A percentile compares a stretch with the other conserved stretches of the same genome.
Evolutionary conservation across 805 yeast species (phyloP).

Genomic region (Clavispora phyllophila): DNA sequence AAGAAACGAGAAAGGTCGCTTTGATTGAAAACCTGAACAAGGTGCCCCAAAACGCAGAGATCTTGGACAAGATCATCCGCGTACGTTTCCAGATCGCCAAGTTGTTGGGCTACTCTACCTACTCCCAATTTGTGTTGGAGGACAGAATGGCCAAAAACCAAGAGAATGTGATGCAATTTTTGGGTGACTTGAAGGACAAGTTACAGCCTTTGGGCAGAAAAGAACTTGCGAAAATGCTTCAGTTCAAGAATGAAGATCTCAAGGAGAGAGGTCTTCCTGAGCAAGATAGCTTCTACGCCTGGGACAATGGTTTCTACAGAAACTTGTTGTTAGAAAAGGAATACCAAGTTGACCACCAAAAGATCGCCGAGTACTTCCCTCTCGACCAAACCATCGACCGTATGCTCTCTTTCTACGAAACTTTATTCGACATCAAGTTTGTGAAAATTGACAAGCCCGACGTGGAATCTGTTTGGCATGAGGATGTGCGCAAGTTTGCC

Average conservation of each 20-base stretch:
- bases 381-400: conserved; percentile 58
- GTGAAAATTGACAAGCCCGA: conserved; percentile 40
- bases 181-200: conserved; percentile 56
- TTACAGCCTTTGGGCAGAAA: conserved; percentile 54
- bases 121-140: conserved; percentile 67
- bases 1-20: conserved; percentile 63
- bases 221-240: conserved; percentile 46
- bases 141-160: conserved; percentile 77
- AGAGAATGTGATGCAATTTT: conserved; percentile 53
- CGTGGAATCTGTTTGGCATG: conserved; percentile 61
- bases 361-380: conserved; percentile 76
- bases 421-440: conserved; percentile 64
- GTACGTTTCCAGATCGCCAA: conserved; percentile 60
- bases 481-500: conserved; percentile 68
- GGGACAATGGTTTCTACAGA: conserved; percentile 73
- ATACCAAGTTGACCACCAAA: conserved; percentile 65
- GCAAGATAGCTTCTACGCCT: conserved; percentile 44
- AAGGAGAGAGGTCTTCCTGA: conserved; percentile 37
- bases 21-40: conserved; percentile 66
- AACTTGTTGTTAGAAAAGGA: conserved; percentile 61
- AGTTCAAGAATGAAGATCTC: conserved; percentile 51
- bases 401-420: conserved; percentile 70
- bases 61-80: conserved; percentile 56
- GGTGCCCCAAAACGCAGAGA: conserved; percentile 52
- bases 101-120: conserved; percentile 60